Evolutionary conservation across 1,284 basidiomycete genomes (phyloP), one percentile per base, ranked within the genome.

Genomic region (Trametes pubescens): DNA sequence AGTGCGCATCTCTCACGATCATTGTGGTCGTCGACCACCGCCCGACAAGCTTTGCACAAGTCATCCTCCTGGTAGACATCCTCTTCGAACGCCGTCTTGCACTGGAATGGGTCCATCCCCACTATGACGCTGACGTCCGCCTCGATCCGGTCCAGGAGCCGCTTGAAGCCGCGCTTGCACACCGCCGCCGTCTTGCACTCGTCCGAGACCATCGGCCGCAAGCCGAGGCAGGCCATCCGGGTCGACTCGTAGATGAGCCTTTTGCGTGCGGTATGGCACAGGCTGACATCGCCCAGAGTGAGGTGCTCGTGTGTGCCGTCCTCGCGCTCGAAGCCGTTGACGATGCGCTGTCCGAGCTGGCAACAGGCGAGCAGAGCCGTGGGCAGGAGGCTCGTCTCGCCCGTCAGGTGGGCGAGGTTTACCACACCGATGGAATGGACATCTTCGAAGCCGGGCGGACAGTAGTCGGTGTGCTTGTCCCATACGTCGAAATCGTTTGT

Each of bases 231-330:
- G 14, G 18, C 18, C 13, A 43, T 3, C 40, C 40, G 40, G 16
- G 18, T n/a, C 6, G 40, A 43, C 40, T 43, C 40, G 16, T n/a
- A 3, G 16, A 43, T 16, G 40, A 43, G 47, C 24, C 24, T 7
- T 3, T 4, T 2, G 18, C 26, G 6, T 7, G 47, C 47, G 26
- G 10, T 24, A 13, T 29, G 16, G 47, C 47, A 48, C 8, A 24
- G 47, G 13, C 24, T 14, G 47, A 48, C 16, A 13, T 48, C 47
- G 22, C 16, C 47, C 18, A 48, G 14, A 8, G 47, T 16, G 24
- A 65, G 53, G 9, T 18, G 24, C 34, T 65, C 64, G 38, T 21
- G 47, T 0, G 56, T 22, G 40, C 64, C 64, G 57, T 63, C 62
- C 22, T 32, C 51, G 52, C 37, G 51, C 51, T 26, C 16, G 38